These are phyloP conservation scores for Penicillium sp. DNA, from an alignment of 2,329 filamentous ascomycete species.

Conservation along the genomic window DNA sequence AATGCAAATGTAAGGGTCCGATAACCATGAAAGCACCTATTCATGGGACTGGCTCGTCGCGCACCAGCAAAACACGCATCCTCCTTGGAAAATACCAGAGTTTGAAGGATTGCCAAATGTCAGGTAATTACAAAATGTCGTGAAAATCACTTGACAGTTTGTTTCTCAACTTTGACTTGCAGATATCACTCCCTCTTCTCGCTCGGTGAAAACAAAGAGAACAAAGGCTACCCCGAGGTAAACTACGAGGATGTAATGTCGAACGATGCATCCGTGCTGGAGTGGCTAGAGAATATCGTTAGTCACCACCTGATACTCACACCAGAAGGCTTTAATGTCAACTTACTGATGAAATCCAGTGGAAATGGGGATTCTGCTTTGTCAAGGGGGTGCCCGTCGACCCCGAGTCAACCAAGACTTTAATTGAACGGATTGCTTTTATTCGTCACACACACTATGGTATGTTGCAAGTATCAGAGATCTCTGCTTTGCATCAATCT, in stretches of 20 bases:
- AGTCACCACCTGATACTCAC: conserved; percentile 8
- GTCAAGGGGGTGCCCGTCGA: conserved; percentile 67
- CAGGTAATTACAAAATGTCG: background rate
- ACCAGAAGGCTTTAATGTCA: background rate
- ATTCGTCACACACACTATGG: conserved; percentile 92
- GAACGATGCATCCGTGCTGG: conserved; percentile 55
- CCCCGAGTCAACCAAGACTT: conserved; percentile 68
- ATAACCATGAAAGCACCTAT: conserved; percentile 68
- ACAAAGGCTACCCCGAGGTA: conserved; percentile 56
- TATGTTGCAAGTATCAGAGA: conserved; percentile 31
- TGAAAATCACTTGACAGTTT: background rate
- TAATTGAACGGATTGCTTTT: conserved; percentile 79
- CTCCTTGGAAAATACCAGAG: no score
- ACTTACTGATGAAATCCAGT: conserved; percentile 45
- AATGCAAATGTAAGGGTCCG: conserved; percentile 58
- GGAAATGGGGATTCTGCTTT: conserved; percentile 71
- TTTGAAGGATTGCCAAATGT: background rate
- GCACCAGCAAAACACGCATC: conserved; percentile 38
- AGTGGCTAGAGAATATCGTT: conserved; percentile 63
- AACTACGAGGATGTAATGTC: conserved; percentile 61
- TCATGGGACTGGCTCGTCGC: conserved; percentile 59
- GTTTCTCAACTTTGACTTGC: background rate
- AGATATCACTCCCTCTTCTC: conserved; percentile 6
- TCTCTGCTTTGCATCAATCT: background rate
- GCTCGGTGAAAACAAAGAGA: conserved; percentile 37